Evolutionary conservation across 2,329 filamentous ascomycete genomes (phyloP), one percentile per base, ranked within the genome.

Genomic region (Scopulariopsis brevicaulis): DNA sequence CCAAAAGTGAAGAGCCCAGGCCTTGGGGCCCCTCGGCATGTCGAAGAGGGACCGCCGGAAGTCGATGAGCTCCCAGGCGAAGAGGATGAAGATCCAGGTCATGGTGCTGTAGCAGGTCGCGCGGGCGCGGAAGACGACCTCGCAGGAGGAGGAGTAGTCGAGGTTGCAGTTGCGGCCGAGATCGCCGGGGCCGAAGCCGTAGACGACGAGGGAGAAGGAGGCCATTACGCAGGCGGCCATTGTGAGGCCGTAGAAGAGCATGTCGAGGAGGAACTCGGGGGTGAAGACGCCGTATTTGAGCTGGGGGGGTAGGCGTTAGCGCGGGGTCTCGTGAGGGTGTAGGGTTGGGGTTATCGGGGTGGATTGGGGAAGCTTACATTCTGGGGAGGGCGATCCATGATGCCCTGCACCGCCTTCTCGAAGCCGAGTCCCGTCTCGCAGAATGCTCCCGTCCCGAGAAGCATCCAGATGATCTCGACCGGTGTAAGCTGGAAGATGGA

Each of bases 391-490:
- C 85, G 77, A 35, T 75, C 68, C 69, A 89, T 80, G 61, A 89
- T 83, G 65, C 89, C 85, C 0, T 83, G 79, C 0, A 82, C 80
- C 0, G 86, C 84, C 48, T 77, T 71, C 68, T 90, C 85, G 70
- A 87, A 85, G 4, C 86, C 86, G 6, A 90, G 75, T 53, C 86
- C 86, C 74, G 88, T 88, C 62, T 88, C 86, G 1, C 84, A 84
- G 61, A 89, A 77, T 0, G 80, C 82, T 54, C 83, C 86, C 0
- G 85, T 89, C 56, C 88, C 80, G 79, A 89, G 86, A 65, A 89
- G 28, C 65, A 89, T 84, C 84, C 84, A 89, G 34, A 90, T 76
- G 61, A 89, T 87, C 62, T 89, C 83, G 14, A 89, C 82, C 0
- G 86, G 86, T 0, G 84, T 77, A 10, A 89, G 75, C 0, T 85